phyloP scores from a whole-genome alignment of 2,329 filamentous ascomycete genomes.

The Dactylellina sp. region DNA sequence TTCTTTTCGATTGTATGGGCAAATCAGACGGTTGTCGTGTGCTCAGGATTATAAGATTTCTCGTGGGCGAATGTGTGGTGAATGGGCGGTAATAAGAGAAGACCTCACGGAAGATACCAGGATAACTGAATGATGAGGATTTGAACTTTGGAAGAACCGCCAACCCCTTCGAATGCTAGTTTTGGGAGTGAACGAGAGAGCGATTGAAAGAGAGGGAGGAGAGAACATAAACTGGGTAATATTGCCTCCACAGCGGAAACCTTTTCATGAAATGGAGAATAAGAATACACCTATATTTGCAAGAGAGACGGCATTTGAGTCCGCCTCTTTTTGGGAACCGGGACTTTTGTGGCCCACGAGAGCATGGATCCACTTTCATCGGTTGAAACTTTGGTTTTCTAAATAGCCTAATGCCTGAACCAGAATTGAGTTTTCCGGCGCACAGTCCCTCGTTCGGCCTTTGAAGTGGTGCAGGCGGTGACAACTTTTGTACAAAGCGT shows the following conservation, averaged over 20 bases:
- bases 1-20: not conserved
- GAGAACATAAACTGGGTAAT: slow-evolving; percentile 36
- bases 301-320: slow-evolving; percentile 54
- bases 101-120: slow-evolving; percentile 20
- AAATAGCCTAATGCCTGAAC: slow-evolving; percentile 57
- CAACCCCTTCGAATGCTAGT: slow-evolving; percentile 9
- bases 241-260: slow-evolving; percentile 51
- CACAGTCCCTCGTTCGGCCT: slow-evolving; percentile 53
- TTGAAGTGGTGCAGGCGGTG: slow-evolving; percentile 43
- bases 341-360: slow-evolving; percentile 46
- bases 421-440: slow-evolving; percentile 54
- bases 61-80: not conserved
- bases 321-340: slow-evolving; percentile 52
- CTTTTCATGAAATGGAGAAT: slow-evolving; percentile 47
- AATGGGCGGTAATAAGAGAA: slow-evolving; percentile 23
- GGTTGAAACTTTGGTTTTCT: slow-evolving; percentile 50
- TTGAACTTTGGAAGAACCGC: slow-evolving; percentile 20
- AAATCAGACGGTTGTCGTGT: slow-evolving; percentile 1
- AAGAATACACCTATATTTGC: slow-evolving; percentile 44
- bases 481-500: slow-evolving; percentile 44
- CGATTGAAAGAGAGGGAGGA: slow-evolving; percentile 8
- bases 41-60: not conserved
- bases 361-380: slow-evolving; percentile 51
- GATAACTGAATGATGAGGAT: slow-evolving; percentile 21
- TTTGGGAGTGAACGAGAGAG: slow-evolving; percentile 31